A percentile compares a stretch with the other conserved stretches of the same genome.
Evolutionary conservation across 2,329 filamentous ascomycete species (phyloP).

Genomic region (Fusarium fujikuroi): DNA sequence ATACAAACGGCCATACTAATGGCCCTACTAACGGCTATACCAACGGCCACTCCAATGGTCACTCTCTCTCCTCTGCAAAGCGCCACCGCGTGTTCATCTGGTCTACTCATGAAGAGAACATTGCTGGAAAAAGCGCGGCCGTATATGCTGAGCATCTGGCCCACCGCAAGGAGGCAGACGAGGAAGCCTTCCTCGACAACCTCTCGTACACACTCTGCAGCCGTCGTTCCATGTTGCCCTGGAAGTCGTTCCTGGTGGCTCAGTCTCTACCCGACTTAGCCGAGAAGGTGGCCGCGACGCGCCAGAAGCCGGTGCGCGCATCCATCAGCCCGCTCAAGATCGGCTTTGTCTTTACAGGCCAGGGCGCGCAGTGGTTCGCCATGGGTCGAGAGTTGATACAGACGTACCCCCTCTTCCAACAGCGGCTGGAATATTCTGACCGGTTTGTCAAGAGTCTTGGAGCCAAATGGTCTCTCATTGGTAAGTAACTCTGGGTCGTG

Average conservation of each 20-base stretch:
- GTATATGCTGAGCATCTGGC: background rate
- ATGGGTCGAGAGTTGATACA: background rate
- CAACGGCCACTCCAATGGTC: background rate
- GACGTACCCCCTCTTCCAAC: background rate
- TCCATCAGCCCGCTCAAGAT: background rate
- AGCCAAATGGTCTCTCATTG: background rate
- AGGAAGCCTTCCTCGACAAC: background rate
- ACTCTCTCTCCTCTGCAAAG: background rate
- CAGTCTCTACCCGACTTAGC: background rate
- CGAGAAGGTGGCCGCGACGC: background rate
- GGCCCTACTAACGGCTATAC: background rate
- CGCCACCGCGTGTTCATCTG: background rate
- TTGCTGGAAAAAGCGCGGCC: background rate
- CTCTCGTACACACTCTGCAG: background rate
- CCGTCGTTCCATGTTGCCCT: background rate
- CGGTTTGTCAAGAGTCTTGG: background rate
- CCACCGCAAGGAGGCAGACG: background rate
- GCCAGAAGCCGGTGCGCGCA: background rate
- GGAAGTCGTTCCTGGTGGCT: background rate
- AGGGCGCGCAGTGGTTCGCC: background rate
- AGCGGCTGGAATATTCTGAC: background rate
- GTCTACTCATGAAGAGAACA: background rate
- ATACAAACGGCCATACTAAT: background rate
- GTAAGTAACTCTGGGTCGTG: background rate
- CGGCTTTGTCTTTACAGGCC: background rate